A percentile compares a stretch with the other conserved stretches of the same genome.
These are phyloP conservation scores for Pseudogymnoascus sp. DNA, from an alignment of 2,329 filamentous ascomycete genomes.

Conservation along the genomic window DNA sequence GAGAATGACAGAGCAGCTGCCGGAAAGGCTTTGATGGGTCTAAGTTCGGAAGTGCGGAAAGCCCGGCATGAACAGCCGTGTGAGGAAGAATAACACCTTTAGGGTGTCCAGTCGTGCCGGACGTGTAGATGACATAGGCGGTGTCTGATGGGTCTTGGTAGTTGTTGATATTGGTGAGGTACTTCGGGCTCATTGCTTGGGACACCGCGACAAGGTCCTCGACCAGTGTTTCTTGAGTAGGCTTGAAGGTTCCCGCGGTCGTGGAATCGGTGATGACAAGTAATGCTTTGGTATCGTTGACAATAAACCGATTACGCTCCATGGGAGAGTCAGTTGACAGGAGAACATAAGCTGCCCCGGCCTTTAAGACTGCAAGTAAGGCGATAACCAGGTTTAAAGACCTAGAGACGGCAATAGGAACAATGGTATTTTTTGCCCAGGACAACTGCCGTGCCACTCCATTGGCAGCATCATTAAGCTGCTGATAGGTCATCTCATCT, in stretches of 20 bases:
- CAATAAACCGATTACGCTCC: background rate
- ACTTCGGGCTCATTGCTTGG: background rate
- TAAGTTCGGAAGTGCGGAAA: slow-evolving; percentile 57
- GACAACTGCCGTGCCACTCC: background rate
- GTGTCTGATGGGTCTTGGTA: slow-evolving; percentile 6
- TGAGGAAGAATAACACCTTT: slow-evolving; percentile 14
- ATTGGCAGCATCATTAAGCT: slow-evolving; percentile 5
- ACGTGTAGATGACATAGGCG: slow-evolving; percentile 15
- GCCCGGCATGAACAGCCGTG: slow-evolving; percentile 43
- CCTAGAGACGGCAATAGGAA: slow-evolving; percentile 1
- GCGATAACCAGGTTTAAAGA: slow-evolving; percentile 7
- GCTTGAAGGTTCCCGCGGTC: background rate
- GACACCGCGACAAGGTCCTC: background rate
- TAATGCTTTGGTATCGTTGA: slow-evolving; percentile 1
- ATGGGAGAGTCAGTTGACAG: background rate
- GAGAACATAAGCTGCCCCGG: slow-evolving; percentile 4
- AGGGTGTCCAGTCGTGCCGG: slow-evolving; percentile 12
- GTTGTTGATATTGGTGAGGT: slow-evolving; percentile 2
- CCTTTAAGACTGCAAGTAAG: slow-evolving; percentile 7
- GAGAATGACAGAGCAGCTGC: slow-evolving; percentile 30
- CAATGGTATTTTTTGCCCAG: slow-evolving; percentile 1
- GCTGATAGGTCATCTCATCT: background rate
- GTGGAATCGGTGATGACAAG: background rate
- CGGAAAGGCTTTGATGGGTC: slow-evolving; percentile 24
- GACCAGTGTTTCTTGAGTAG: background rate